These are phyloP conservation scores for Aspergillus ostianus DNA, from an alignment of 495 filamentous ascomycete species.

Conservation along the genomic window DNA sequence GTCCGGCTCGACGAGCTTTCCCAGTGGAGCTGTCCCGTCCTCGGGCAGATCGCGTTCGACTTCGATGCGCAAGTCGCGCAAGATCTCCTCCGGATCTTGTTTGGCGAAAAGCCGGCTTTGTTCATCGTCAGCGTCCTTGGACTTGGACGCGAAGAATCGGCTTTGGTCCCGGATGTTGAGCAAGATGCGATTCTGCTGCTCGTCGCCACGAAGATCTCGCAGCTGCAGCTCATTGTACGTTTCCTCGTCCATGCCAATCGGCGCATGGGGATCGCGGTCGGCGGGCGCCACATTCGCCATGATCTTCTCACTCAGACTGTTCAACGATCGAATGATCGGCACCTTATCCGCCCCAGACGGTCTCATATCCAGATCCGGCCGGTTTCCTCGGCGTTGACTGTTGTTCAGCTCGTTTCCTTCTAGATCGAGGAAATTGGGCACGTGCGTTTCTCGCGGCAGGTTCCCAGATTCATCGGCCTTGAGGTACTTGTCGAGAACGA, in stretches of 20 bases:
- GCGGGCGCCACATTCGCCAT: constrained; percentile 79
- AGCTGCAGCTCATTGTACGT: constrained; percentile 72
- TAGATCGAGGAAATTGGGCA: constrained; percentile 87
- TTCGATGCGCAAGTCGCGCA: constrained; percentile 61
- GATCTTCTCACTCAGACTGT: constrained; percentile 84
- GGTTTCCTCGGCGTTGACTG: constrained; percentile 73
- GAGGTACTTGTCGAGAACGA: constrained; percentile 81
- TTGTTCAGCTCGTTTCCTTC: constrained; percentile 93
- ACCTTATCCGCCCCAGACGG: constrained; percentile 63
- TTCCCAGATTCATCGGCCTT: constrained; percentile 58
- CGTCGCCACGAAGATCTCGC: constrained; percentile 77
- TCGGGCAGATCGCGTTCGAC: constrained; percentile 49
- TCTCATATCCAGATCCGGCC: constrained; percentile 83
- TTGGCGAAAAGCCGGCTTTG: constrained; percentile 59
- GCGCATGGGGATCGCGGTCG: constrained; percentile 63
- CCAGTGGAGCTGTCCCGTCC: constrained; percentile 55
- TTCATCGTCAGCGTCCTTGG: constrained; percentile 48
- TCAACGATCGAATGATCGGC: constrained; percentile 81
- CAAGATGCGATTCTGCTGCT: constrained; percentile 68
- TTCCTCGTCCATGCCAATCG: constrained; percentile 69
- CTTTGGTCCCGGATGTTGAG: constrained; percentile 86
- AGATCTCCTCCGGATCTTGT: constrained; percentile 65
- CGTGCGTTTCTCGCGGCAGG: constrained; percentile 54
- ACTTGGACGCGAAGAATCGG: constrained; percentile 70
- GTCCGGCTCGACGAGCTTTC: constrained; percentile 56